Evolutionary conservation across 371 early-diverging fungal species (phyloP).

Genomic region (Polyrhizophydium stewartii): DNA sequence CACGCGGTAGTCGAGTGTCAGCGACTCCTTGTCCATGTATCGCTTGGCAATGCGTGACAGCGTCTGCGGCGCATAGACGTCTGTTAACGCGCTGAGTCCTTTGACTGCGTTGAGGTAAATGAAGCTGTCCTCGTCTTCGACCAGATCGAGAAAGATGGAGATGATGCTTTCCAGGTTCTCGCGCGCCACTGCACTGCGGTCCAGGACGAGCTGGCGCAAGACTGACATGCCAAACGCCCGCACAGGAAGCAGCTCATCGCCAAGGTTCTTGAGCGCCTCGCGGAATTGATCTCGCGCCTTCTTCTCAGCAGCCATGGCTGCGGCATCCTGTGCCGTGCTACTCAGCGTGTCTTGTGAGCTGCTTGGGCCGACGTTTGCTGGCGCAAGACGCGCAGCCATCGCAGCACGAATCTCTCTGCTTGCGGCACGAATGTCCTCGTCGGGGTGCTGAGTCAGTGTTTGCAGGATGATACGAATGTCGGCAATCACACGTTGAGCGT

Average conservation of each 20-base stretch:
- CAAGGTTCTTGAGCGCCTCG: slow-evolving; percentile 72
- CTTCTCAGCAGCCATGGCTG: background rate
- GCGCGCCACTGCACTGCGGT: slow-evolving; percentile 51
- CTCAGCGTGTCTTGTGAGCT: background rate
- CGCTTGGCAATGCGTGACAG: slow-evolving; percentile 59
- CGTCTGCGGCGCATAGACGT: slow-evolving; percentile 67
- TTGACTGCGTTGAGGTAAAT: slow-evolving; percentile 87
- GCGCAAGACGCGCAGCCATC: slow-evolving; percentile 32
- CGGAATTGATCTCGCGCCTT: slow-evolving; percentile 40
- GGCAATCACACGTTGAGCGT: slow-evolving; percentile 34
- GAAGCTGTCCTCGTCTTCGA: slow-evolving; percentile 76
- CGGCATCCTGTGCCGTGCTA: too few relatives aligned
- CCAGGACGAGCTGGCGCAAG: slow-evolving; percentile 71
- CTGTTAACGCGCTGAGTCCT: slow-evolving; percentile 75
- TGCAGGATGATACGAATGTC: slow-evolving; percentile 53
- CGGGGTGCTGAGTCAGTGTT: slow-evolving; percentile 45
- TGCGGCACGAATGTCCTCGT: slow-evolving; percentile 49
- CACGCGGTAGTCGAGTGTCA: slow-evolving; percentile 64
- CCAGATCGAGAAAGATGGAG: slow-evolving; percentile 69
- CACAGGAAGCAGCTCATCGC: slow-evolving; percentile 76
- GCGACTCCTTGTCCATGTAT: slow-evolving; percentile 47
- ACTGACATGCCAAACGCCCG: slow-evolving; percentile 82
- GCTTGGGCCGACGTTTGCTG: slow-evolving; percentile 3
- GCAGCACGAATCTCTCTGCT: slow-evolving; percentile 53
- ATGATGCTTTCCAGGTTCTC: slow-evolving; percentile 60